phyloP scores from a whole-genome alignment of 768 basidiomycete species.

The Termitomyces sp. region DNA sequence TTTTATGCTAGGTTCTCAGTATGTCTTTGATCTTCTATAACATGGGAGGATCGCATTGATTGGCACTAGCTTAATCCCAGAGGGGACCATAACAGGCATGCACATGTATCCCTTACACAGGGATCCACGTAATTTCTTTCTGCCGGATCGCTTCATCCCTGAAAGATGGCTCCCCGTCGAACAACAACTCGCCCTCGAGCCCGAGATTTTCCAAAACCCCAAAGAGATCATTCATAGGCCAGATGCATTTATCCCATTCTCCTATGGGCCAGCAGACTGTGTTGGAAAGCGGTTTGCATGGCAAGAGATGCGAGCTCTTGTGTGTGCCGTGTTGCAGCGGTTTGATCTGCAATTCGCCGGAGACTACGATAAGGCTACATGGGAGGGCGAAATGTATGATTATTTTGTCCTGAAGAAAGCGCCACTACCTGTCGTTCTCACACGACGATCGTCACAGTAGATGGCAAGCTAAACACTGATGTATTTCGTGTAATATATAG shows the following conservation, averaged over 20 bases:
- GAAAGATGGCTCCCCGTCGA: slow-evolving; percentile 31
- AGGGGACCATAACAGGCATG: slow-evolving; percentile 33
- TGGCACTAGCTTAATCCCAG: slow-evolving; percentile 28
- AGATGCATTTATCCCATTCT: slow-evolving; percentile 32
- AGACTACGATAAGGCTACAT: slow-evolving; percentile 19
- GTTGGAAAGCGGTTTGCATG: slow-evolving; percentile 35
- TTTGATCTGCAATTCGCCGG: slow-evolving; percentile 26
- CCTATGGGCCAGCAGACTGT: slow-evolving; percentile 46
- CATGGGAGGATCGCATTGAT: not conserved
- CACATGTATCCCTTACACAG: slow-evolving; percentile 33
- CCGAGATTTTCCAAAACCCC: slow-evolving; percentile 13
- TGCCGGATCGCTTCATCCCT: slow-evolving; percentile 31
- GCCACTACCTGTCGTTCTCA: slow-evolving; percentile 19
- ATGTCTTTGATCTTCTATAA: slow-evolving; percentile 1
- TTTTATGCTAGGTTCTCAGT: slow-evolving; percentile 18
- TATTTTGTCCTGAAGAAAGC: slow-evolving; percentile 30
- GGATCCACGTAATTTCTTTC: slow-evolving; percentile 32
- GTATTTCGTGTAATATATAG: not conserved
- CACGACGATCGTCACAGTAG: not conserved
- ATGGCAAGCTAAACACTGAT: not conserved
- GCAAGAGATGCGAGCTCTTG: slow-evolving; percentile 28
- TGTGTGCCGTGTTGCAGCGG: slow-evolving; percentile 22
- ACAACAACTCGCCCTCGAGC: slow-evolving; percentile 14
- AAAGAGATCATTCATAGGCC: slow-evolving; percentile 18
- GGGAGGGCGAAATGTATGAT: slow-evolving; percentile 25